A percentile compares a stretch with the other conserved stretches of the same genome.
Evolutionary conservation across 106 monocot genomes (phyloP).

Genomic region (Vanilla planifolia): DNA sequence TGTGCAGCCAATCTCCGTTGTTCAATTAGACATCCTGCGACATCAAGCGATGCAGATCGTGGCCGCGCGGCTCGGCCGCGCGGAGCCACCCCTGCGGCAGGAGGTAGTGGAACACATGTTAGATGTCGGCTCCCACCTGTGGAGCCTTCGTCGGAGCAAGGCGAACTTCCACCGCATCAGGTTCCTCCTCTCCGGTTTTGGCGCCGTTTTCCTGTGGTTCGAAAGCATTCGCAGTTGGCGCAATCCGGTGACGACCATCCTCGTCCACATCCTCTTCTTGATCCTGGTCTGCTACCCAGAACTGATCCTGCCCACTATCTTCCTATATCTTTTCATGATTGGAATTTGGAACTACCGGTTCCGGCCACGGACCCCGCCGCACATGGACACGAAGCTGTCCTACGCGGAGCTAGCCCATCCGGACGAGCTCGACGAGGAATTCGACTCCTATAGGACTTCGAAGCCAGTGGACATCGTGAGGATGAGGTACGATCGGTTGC

Average conservation of each 20-base stretch:
- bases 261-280: conserved; percentile 41
- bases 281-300: conserved; percentile 52
- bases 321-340: conserved; percentile 53
- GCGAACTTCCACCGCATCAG: conserved; percentile 53
- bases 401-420: conserved; percentile 35
- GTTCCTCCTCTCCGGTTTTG: conserved; percentile 27
- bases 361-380: conserved; percentile 36
- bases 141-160: conserved; percentile 46
- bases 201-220: conserved; percentile 23
- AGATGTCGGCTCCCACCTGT: conserved; percentile 53
- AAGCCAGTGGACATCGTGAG: conserved; percentile 28
- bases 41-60: conserved; percentile 60
- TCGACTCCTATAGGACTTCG: conserved; percentile 63
- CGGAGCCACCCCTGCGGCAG: conserved; percentile 42
- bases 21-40: conserved; percentile 32
- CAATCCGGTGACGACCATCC: conserved; percentile 39
- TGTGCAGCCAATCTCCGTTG: conserved; percentile 39
- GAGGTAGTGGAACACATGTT: conserved; percentile 60
- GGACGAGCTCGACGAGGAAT: conserved; percentile 91
- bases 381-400: conserved; percentile 56
- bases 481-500: conserved; percentile 42
- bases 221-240: conserved; percentile 42
- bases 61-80: conserved; percentile 27
- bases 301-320: conserved; percentile 44
- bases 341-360: conserved; percentile 49